Conservation (phyloP, 1,139 yeast genomes). For the Taphrina communis region DNA sequence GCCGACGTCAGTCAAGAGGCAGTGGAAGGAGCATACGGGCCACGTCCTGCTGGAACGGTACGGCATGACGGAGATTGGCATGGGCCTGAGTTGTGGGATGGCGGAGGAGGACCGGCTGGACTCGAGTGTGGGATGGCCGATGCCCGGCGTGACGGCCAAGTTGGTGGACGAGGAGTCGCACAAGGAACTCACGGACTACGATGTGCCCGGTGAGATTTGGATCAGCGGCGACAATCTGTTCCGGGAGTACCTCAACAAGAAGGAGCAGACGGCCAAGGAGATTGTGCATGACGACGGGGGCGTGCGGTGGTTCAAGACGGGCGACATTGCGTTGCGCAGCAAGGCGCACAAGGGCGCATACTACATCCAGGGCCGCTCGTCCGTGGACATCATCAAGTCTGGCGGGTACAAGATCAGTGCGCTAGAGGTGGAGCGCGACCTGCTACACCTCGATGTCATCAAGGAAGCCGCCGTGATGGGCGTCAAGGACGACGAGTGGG, state of each 20-base stretch:
- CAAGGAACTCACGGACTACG: constrained; percentile 43
- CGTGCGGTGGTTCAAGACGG: constrained; percentile 52
- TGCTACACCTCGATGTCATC: constrained; percentile 48
- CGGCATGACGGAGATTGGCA: constrained; percentile 55
- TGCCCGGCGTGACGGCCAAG: constrained; percentile 51
- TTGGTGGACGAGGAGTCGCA: constrained; percentile 49
- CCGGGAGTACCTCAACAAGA: constrained; percentile 51
- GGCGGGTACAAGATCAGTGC: constrained; percentile 48
- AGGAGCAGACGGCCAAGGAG: constrained; percentile 51
- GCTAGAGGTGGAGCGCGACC: constrained; percentile 53
- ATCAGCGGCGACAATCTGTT: constrained; percentile 52
- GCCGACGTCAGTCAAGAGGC: constrained; percentile 51
- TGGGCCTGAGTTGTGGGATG: constrained; percentile 52
- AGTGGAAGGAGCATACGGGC: constrained; percentile 51
- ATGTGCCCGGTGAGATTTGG: constrained; percentile 51
- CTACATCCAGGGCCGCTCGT: constrained; percentile 52
- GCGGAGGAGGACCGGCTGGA: constrained; percentile 48
- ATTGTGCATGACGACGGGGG: constrained; percentile 46
- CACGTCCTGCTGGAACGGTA: constrained; percentile 53
- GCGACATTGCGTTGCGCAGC: constrained; percentile 51
- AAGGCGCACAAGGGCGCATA: constrained; percentile 49
- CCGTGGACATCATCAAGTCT: constrained; percentile 51
- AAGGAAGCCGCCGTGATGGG: constrained; percentile 53
- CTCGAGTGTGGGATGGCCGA: constrained; percentile 53
- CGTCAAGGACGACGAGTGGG: constrained; percentile 52